Evolutionary conservation across 345 rosid species (phyloP).

Genomic region (Rhodamnia argentea): DNA sequence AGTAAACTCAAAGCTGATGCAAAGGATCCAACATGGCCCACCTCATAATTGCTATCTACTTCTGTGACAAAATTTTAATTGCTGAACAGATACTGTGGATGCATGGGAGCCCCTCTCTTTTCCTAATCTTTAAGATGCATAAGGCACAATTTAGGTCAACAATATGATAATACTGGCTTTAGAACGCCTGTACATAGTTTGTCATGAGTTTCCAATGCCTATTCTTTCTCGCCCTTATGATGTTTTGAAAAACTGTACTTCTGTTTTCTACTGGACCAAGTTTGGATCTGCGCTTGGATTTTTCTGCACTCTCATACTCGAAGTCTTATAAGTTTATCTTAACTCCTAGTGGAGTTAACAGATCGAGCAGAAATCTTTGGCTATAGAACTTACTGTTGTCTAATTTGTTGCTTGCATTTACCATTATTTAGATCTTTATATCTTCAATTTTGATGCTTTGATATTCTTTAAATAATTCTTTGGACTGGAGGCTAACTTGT

Average conservation of each 20-base stretch:
- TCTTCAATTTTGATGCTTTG: background rate
- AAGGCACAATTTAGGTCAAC: background rate
- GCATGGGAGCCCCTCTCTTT: background rate
- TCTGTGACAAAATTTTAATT: background rate
- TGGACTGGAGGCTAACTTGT: background rate
- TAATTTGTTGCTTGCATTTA: background rate
- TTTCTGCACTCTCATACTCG: background rate
- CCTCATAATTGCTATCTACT: conserved; percentile 7
- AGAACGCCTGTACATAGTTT: background rate
- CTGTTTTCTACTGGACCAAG: background rate
- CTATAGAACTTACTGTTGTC: background rate
- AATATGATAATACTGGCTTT: background rate
- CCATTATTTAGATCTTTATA: background rate
- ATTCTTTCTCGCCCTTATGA: background rate
- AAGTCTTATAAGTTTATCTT: background rate
- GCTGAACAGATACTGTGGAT: background rate
- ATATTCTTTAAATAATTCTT: background rate
- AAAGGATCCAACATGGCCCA: conserved; percentile 19
- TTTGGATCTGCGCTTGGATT: background rate
- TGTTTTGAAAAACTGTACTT: background rate
- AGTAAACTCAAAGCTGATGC: conserved; percentile 32
- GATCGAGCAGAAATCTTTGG: background rate
- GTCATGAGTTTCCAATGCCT: background rate
- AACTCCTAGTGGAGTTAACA: background rate
- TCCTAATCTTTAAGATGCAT: background rate